Evolutionary conservation across 345 rosid species (phyloP).

Genomic region (Reutealis trisperma): DNA sequence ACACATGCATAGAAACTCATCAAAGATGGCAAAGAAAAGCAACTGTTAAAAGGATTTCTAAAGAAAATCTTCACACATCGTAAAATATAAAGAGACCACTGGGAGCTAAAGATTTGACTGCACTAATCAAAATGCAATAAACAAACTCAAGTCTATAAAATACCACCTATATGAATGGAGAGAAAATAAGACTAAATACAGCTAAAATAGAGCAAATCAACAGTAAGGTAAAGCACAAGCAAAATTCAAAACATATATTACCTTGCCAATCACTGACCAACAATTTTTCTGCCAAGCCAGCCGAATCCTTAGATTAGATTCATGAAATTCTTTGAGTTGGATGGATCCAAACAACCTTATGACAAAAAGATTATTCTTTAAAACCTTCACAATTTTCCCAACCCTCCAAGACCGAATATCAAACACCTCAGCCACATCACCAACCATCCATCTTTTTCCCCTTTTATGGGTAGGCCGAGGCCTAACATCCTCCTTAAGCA

Average conservation of each 20-base stretch:
- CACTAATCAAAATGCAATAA: background rate
- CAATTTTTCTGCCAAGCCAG: slow-evolving; percentile 34
- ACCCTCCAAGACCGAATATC: slow-evolving; percentile 40
- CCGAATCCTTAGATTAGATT: slow-evolving; percentile 32
- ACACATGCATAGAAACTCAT: background rate
- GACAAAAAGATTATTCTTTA: slow-evolving; percentile 28
- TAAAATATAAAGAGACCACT: background rate
- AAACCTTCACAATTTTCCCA: slow-evolving; percentile 36
- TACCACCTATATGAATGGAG: background rate
- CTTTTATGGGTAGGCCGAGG: slow-evolving; percentile 31
- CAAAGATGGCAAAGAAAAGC: background rate
- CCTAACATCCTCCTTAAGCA: slow-evolving; percentile 29
- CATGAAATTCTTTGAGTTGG: slow-evolving; percentile 38
- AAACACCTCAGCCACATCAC: slow-evolving; percentile 45
- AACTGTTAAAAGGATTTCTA: background rate
- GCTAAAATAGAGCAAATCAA: background rate
- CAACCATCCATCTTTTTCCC: slow-evolving; percentile 37
- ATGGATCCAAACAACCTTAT: slow-evolving; percentile 40
- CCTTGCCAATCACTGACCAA: slow-evolving; percentile 39
- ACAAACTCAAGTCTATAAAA: too few species aligned
- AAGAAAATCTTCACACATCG: background rate
- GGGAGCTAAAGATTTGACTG: background rate
- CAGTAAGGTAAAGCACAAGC: background rate
- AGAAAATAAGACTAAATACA: background rate
- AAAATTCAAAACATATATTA: slow-evolving; percentile 12